Evolutionary conservation across 1,284 basidiomycete genomes (phyloP).

Genomic region (Ceratobasidium papillatum): DNA sequence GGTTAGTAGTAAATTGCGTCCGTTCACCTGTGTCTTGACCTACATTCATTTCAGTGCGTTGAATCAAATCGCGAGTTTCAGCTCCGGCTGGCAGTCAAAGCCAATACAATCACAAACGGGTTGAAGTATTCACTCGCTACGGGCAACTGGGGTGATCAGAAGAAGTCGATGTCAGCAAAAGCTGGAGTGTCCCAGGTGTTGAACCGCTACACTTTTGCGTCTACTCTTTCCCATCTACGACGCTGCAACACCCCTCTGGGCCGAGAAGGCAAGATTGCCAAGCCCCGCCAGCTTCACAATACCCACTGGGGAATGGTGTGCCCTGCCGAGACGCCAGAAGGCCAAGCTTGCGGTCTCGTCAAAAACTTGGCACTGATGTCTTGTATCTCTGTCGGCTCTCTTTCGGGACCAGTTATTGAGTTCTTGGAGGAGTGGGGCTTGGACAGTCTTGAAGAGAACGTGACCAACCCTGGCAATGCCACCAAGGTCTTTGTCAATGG

Average conservation of each 20-base stretch:
- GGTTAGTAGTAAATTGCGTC: slow-evolving; percentile 57
- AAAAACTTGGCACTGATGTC: slow-evolving; percentile 99
- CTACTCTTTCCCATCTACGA: slow-evolving; percentile 96
- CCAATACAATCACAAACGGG: slow-evolving; percentile 97
- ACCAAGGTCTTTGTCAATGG: slow-evolving; percentile 99
- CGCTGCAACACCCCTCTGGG: slow-evolving; percentile 98
- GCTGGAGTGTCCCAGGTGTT: slow-evolving; percentile 99
- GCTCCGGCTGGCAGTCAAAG: slow-evolving; percentile 90
- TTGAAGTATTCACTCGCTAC: slow-evolving; percentile 98
- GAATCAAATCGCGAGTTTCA: slow-evolving; percentile 97
- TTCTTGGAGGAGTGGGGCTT: slow-evolving; percentile 99
- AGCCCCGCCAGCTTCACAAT: slow-evolving; percentile 98
- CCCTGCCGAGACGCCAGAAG: slow-evolving; percentile 99
- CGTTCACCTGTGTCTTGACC: slow-evolving; percentile 36
- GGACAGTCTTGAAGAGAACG: slow-evolving; percentile 91
- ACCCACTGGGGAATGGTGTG: slow-evolving; percentile 99
- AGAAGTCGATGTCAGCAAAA: slow-evolving; percentile 97
- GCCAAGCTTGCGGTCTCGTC: slow-evolving; percentile 98
- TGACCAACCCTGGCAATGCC: slow-evolving; percentile 79
- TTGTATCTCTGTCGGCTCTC: slow-evolving; percentile 96
- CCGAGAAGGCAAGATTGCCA: slow-evolving; percentile 98
- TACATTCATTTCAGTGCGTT: slow-evolving; percentile 73
- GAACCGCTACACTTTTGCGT: slow-evolving; percentile 98
- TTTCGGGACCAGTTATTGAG: slow-evolving; percentile 96
- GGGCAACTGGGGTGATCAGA: slow-evolving; percentile 99